Conservation (phyloP, 129 eudicot species). For the Logfia minima region DNA sequence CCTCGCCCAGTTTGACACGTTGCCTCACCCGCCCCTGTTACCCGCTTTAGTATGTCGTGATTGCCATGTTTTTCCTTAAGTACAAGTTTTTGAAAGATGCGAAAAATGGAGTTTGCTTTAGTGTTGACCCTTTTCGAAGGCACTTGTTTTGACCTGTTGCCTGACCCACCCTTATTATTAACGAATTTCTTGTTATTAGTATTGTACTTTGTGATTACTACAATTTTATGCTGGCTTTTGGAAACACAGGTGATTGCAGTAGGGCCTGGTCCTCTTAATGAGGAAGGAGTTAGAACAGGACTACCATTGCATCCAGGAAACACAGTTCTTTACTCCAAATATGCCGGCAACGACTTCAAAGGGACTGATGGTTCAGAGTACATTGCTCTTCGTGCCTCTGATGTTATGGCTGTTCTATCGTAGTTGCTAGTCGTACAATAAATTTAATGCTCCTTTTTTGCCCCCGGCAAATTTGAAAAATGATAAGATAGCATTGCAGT, state of each 20-base stretch:
- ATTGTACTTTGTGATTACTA: neutral
- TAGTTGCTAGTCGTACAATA: conserved; percentile 32
- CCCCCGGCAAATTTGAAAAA: conserved; percentile 20
- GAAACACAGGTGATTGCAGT: conserved; percentile 75
- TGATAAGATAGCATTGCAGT: conserved; percentile 27
- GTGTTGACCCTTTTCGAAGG: neutral
- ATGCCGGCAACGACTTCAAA: conserved; percentile 83
- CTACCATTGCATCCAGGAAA: conserved; percentile 61
- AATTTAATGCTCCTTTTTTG: conserved; percentile 11
- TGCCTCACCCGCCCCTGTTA: no score
- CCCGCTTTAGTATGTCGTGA: no score
- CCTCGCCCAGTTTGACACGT: neutral
- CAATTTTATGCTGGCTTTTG: conserved; percentile 10
- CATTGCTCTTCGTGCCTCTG: conserved; percentile 69
- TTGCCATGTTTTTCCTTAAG: neutral
- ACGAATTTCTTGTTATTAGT: neutral
- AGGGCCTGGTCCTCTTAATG: conserved; percentile 82
- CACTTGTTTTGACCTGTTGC: neutral
- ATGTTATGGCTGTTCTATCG: conserved; percentile 83
- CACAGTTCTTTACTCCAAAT: conserved; percentile 87
- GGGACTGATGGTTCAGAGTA: conserved; percentile 72
- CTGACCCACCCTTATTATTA: neutral
- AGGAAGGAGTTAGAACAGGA: conserved; percentile 78
- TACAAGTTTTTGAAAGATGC: neutral
- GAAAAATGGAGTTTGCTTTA: neutral